These are phyloP conservation scores for Solanum chmielewskii DNA, from an alignment of 257 asterid species.

Conservation along the genomic window DNA sequence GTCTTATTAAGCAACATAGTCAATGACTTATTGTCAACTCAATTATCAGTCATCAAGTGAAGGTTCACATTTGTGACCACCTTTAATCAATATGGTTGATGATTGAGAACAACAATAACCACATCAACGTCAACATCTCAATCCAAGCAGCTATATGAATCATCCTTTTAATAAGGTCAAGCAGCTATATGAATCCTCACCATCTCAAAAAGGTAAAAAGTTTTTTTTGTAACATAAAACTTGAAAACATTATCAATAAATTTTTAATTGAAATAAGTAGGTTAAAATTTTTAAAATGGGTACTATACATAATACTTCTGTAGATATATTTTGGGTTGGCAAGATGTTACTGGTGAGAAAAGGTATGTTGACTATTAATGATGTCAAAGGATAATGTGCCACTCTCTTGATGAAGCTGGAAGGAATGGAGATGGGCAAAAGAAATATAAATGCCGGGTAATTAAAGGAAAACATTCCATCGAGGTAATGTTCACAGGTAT, in stretches of 20 bases:
- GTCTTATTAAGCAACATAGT: background rate
- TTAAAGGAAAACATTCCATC: background rate
- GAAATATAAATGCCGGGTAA: background rate
- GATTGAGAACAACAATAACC: background rate
- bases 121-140: background rate
- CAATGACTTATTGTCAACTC: background rate
- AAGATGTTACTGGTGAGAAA: background rate
- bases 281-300: background rate
- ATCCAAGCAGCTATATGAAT: background rate
- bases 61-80: background rate
- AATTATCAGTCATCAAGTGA: background rate
- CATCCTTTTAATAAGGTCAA: background rate
- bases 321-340: background rate
- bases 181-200: background rate
- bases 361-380: background rate
- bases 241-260: background rate
- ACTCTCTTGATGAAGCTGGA: background rate
- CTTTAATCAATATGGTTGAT: background rate
- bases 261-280: too few species aligned
- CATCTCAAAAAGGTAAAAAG: background rate
- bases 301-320: background rate
- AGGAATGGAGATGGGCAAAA: background rate
- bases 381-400: background rate
- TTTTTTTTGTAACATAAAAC: background rate
- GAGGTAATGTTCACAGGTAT: background rate